Base-by-base conservation (phyloP, 2,329 filamentous ascomycete species). In the Cercospora brassicicola region DNA sequence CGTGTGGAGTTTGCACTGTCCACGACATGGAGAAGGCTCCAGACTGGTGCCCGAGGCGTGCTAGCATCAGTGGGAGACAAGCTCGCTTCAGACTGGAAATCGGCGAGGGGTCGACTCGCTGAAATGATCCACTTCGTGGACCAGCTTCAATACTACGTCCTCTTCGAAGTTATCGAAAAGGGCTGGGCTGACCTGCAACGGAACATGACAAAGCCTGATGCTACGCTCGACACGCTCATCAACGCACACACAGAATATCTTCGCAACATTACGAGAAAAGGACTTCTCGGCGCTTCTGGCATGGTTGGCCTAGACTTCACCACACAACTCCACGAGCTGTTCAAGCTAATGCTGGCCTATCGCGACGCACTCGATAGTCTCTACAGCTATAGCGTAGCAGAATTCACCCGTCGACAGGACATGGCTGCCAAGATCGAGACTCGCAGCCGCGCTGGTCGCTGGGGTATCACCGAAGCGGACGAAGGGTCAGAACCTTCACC, bases 81-180 rank as follows among this genome's bases (percentile, higher is more conserved):
- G 69, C 69, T 78, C 7, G 77, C 76, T 26, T 70, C 68, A 39
- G 91, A 94, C 62, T 99, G 95, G 95, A 97, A 97, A 78, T 89
- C 87, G 13, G 96, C 94, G 4, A 87, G 94, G 66, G 95, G 94
- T 67, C 89, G 90, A 18, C 89, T 98, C 42, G 94, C 94, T 11
- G 96, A 99, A 80, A 99, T 99, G 95, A 92, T 98, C 15, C 96
- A 99, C 79, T 98, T 99, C 77, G 90, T 98, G 76, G 93, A 93
- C 71, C 95, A 99, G 80, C 86, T 99, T 13, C 95, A 99, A 80
- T 97, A 98, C 82, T 99, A 99, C 79, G 97, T 99, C 73, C 85
- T 99, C 9, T 99, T 98, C 76, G 95, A 99, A 80, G 95, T 99
- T 73, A 98, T 99, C 74, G 95, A 99, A 79, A 91, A 92, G 39